A percentile compares a stretch with the other conserved stretches of the same genome.
phyloP scores from a whole-genome alignment of 768 basidiomycete genomes.

The Udeniomyces megalosporus region DNA sequence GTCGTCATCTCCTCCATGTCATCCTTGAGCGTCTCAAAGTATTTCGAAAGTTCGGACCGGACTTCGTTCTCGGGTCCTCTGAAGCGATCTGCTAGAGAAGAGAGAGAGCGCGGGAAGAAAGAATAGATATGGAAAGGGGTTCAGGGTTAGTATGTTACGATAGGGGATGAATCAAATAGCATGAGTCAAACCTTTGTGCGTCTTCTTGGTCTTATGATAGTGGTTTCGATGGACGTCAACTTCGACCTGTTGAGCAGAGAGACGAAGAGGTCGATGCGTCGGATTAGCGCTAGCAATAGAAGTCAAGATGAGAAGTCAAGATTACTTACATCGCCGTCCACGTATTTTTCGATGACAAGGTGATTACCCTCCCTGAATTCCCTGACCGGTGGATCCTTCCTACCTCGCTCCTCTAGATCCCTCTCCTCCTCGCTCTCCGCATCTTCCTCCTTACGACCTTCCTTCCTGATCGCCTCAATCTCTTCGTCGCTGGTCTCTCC shows the following conservation, averaged over 20 bases:
- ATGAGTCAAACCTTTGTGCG: too few relatives aligned
- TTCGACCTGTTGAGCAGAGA: conserved; percentile 36
- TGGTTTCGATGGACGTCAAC: conserved; percentile 45
- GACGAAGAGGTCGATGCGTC: not conserved
- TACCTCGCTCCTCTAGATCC: conserved; percentile 20
- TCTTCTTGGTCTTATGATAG: conserved; percentile 18
- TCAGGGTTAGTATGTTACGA: too few relatives aligned
- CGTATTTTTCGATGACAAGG: conserved; percentile 45
- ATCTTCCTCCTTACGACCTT: not conserved
- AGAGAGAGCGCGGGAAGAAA: too few relatives aligned
- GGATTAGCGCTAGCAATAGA: not conserved
- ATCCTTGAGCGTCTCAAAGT: conserved; percentile 8
- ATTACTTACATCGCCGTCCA: conserved; percentile 40
- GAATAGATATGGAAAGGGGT: too few relatives aligned
- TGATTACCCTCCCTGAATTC: conserved; percentile 63
- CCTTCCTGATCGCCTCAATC: conserved; percentile 2
- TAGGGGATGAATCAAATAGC: too few relatives aligned
- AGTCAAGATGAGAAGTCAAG: not conserved
- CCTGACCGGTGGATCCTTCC: conserved; percentile 25
- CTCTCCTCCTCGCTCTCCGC: conserved; percentile 16
- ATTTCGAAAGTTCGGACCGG: not conserved
- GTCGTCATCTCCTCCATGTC: conserved; percentile 8
- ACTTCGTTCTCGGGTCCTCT: conserved; percentile 4
- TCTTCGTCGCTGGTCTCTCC: not conserved
- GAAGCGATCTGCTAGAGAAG: not conserved